These are phyloP conservation scores for Gaeumannomyces tritici DNA, from an alignment of 2,329 filamentous ascomycete species.

Conservation along the genomic window DNA sequence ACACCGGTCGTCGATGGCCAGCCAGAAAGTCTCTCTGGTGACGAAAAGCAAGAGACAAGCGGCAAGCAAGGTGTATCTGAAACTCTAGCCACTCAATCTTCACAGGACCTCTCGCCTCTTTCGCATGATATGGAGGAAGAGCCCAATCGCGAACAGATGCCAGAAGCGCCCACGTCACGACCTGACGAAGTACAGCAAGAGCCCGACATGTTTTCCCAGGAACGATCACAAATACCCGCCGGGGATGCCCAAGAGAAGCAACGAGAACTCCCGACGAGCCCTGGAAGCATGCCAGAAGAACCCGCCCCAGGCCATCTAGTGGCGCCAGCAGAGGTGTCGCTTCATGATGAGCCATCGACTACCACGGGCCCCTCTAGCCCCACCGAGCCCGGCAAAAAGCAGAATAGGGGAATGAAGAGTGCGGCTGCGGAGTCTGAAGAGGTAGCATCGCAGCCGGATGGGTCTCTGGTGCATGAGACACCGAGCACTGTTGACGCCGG, in stretches of 20 bases:
- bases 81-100: background rate
- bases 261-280: background rate
- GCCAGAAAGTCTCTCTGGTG: background rate
- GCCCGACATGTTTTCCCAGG: background rate
- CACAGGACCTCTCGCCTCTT: background rate
- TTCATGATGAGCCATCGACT: background rate
- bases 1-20: background rate
- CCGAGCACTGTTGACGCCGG: background rate
- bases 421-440: background rate
- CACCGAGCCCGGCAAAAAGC: background rate
- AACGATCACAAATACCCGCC: background rate
- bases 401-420: constrained; percentile 3
- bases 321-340: background rate
- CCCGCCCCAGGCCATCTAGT: background rate
- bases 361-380: no score
- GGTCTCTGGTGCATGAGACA: background rate
- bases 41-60: background rate
- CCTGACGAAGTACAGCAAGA: background rate
- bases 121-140: background rate
- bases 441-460: no score
- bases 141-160: background rate
- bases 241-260: background rate
- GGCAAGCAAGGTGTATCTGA: background rate
- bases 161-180: background rate
- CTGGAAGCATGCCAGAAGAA: background rate